These are phyloP conservation scores for Flammula alnicola DNA, from an alignment of 1,284 basidiomycete genomes.

Conservation along the genomic window DNA sequence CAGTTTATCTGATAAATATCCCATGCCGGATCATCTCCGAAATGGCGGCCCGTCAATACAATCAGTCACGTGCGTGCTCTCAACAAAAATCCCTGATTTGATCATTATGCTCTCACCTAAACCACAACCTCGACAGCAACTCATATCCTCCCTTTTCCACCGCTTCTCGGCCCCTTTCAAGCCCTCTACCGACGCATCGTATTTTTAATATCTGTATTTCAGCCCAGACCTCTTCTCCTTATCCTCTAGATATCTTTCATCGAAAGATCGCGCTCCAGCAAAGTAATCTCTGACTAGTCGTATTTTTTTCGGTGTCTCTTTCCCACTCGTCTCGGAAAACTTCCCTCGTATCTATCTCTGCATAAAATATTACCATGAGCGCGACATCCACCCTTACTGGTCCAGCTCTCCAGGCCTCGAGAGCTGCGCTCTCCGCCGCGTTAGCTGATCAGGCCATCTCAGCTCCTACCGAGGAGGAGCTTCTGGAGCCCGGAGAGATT, in stretches of 20 bases:
- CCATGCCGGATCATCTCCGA: slow-evolving; percentile 16
- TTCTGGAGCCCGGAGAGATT: slow-evolving; percentile 71
- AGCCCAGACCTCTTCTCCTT: slow-evolving; percentile 2
- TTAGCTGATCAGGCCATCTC: slow-evolving; percentile 41
- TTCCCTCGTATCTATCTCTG: slow-evolving; percentile 15
- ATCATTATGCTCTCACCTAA: slow-evolving; percentile 25
- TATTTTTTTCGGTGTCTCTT: slow-evolving; percentile 5
- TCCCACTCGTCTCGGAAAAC: background rate
- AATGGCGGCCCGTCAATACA: background rate
- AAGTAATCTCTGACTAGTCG: slow-evolving; percentile 11
- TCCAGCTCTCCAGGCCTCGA: slow-evolving; percentile 71
- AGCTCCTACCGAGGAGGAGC: slow-evolving; percentile 35
- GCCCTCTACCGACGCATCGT: slow-evolving; percentile 2
- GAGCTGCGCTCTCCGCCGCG: slow-evolving; percentile 73
- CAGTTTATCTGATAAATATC: slow-evolving; percentile 24
- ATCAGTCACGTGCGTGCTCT: slow-evolving; percentile 17
- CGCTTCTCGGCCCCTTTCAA: no score
- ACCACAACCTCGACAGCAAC: slow-evolving; percentile 21
- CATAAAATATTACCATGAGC: slow-evolving; percentile 36
- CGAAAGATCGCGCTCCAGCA: slow-evolving; percentile 6
- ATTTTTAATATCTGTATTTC: slow-evolving; percentile 21
- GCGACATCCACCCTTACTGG: slow-evolving; percentile 53
- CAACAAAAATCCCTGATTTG: slow-evolving; percentile 25
- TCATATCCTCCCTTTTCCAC: slow-evolving; percentile 6
- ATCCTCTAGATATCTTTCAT: slow-evolving; percentile 10